Conservation (phyloP, 2,329 filamentous ascomycete genomes). For the Grosmannia penicillata region DNA sequence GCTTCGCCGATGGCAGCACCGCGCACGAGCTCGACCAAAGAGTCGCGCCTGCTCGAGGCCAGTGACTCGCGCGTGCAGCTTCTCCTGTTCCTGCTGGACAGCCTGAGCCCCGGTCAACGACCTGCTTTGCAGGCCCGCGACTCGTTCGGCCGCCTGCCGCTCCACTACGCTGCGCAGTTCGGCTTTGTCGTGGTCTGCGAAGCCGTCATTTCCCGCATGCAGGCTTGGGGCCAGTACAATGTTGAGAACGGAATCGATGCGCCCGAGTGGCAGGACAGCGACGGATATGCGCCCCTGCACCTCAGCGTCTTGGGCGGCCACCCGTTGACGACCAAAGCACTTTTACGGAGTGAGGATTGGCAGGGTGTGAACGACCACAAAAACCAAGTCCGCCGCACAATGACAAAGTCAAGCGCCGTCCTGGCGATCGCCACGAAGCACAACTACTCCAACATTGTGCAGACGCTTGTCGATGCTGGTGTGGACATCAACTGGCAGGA, state of each 20-base stretch:
- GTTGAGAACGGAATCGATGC: slow-evolving; percentile 77
- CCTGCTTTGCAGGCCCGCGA: slow-evolving; percentile 54
- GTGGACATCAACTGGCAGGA: slow-evolving; percentile 92
- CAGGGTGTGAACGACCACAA: slow-evolving; percentile 48
- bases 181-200: slow-evolving; percentile 86
- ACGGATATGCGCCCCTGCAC: slow-evolving; percentile 83
- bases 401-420: slow-evolving; percentile 75
- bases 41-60: slow-evolving; percentile 48
- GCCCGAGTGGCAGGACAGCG: slow-evolving; percentile 76
- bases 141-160: slow-evolving; percentile 65
- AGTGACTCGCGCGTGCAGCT: slow-evolving; percentile 66
- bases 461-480: slow-evolving; percentile 74
- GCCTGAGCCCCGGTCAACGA: slow-evolving; percentile 53
- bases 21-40: slow-evolving; percentile 47
- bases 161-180: slow-evolving; percentile 92
- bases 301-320: slow-evolving; percentile 87
- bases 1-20: slow-evolving; percentile 50
- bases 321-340: slow-evolving; percentile 64
- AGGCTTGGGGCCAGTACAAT: slow-evolving; percentile 77
- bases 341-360: slow-evolving; percentile 72
- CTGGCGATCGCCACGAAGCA: slow-evolving; percentile 77
- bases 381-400: slow-evolving; percentile 48
- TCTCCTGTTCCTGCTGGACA: slow-evolving; percentile 47
- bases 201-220: slow-evolving; percentile 75
- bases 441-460: slow-evolving; percentile 72